phyloP scores from a whole-genome alignment of 352 stramenopile species.

The Pythium graminicola region DNA sequence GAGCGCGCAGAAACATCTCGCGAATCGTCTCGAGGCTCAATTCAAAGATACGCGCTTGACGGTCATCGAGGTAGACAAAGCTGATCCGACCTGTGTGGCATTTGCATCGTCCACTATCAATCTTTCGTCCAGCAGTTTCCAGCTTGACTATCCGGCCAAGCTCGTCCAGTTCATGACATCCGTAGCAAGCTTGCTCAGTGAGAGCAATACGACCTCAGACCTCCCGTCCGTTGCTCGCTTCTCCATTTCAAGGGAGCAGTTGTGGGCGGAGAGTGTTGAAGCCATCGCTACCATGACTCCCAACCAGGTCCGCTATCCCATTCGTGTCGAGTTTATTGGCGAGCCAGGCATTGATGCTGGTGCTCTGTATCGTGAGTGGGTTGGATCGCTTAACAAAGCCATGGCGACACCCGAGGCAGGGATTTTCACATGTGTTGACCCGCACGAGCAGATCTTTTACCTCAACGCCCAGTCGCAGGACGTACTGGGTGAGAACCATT shows the following conservation, averaged over 20 bases:
- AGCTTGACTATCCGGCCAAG: slow-evolving; percentile 12
- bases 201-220: neutral
- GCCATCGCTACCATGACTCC: slow-evolving; percentile 15
- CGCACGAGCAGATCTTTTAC: slow-evolving; percentile 29
- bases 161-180: slow-evolving; percentile 11
- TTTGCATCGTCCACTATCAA: neutral
- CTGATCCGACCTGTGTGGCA: neutral
- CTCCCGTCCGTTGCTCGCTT: neutral
- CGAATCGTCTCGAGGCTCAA: no score
- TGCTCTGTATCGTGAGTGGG: slow-evolving; percentile 65
- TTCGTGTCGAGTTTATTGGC: slow-evolving; percentile 49
- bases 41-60: neutral
- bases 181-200: neutral
- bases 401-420: slow-evolving; percentile 20
- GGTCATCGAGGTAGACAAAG: neutral
- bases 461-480: no score
- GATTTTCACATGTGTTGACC: slow-evolving; percentile 26
- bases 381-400: slow-evolving; percentile 31
- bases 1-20: no score
- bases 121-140: neutral
- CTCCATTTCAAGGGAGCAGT: neutral
- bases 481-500: no score
- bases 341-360: slow-evolving; percentile 58
- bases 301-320: slow-evolving; percentile 20
- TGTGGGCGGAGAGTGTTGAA: slow-evolving; percentile 7